phyloP scores from a whole-genome alignment of 2,329 filamentous ascomycete genomes.

The Monilinia vaccinii-corymbosi region DNA sequence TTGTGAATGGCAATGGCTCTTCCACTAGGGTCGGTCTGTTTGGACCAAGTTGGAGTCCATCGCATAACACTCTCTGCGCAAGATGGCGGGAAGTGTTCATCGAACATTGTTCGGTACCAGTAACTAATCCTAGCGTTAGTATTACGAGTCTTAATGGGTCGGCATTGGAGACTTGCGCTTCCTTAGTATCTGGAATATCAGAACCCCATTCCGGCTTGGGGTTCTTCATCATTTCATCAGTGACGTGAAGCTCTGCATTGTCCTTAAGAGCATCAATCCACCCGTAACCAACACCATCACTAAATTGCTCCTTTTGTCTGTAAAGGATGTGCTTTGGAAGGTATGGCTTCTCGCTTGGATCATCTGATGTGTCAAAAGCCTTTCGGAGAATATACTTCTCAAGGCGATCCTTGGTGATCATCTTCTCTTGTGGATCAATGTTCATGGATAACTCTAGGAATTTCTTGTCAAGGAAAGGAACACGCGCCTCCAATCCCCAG shows the following conservation, averaged over 20 bases:
- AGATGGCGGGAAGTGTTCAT: conserved; percentile 91
- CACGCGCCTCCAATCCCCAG: conserved; percentile 95
- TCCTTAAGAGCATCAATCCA: conserved; percentile 99
- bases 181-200: conserved; percentile 93
- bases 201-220: conserved; percentile 92
- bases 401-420: conserved; percentile 66
- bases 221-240: conserved; percentile 97
- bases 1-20: conserved; percentile 68
- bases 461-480: conserved; percentile 95
- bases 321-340: conserved; percentile 94
- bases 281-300: conserved; percentile 94
- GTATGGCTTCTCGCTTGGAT: conserved; percentile 73
- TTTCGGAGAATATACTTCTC: conserved; percentile 98
- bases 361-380: conserved; percentile 88
- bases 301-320: conserved; percentile 99
- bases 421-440: conserved; percentile 89
- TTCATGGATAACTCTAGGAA: conserved; percentile 92
- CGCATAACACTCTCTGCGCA: conserved; percentile 91
- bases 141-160: not conserved
- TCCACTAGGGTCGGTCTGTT: conserved; percentile 92
- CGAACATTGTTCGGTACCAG: conserved; percentile 98
- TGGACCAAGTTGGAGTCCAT: conserved; percentile 96
- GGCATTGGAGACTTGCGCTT: conserved; percentile 54
- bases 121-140: conserved; percentile 43
- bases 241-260: conserved; percentile 78